Evolutionary conservation across 805 yeast genomes (phyloP).

Genomic region (Soucietia sequanensis): DNA sequence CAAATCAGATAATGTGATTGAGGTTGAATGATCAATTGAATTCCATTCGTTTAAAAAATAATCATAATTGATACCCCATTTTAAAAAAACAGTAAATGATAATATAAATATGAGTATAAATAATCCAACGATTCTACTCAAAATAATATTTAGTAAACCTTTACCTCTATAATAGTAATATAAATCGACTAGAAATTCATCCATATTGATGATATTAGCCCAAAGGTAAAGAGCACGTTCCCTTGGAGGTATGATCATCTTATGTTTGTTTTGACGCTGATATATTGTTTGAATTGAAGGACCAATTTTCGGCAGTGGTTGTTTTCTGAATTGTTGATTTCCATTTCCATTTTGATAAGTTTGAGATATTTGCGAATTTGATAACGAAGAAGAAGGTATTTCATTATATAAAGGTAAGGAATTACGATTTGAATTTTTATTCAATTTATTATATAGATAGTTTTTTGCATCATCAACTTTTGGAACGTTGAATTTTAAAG

Average conservation of each 20-base stretch:
- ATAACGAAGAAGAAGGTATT: conserved; percentile 6
- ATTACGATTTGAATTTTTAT: conserved; percentile 1
- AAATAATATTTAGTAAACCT: conserved; percentile 77
- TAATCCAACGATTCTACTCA: conserved; percentile 65
- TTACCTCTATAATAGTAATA: conserved; percentile 83
- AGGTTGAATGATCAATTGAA: conserved; percentile 12
- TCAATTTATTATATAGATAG: conserved; percentile 4
- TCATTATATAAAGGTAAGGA: conserved; percentile 15
- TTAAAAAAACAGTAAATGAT: conserved; percentile 72
- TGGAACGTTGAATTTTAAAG: conserved; percentile 12
- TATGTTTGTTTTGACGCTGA: conserved; percentile 8
- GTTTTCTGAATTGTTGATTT: conserved; percentile 9
- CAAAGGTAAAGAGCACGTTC: conserved; percentile 92
- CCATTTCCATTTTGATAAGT: conserved; percentile 1
- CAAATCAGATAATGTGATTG: conserved; percentile 32
- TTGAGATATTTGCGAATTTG: conserved; percentile 8
- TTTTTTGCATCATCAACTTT: conserved; percentile 5
- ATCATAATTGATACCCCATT: conserved; percentile 73
- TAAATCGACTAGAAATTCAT: conserved; percentile 77
- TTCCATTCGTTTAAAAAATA: conserved; percentile 25
- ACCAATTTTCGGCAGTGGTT: conserved; percentile 8
- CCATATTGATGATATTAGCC: conserved; percentile 94
- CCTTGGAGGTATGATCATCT: conserved; percentile 37
- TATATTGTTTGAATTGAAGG: conserved; percentile 6
- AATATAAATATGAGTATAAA: conserved; percentile 77